Evolutionary conservation across 177 flowering plant genomes (phyloP), one percentile per base, ranked within the genome.

Genomic region (Vitis hybrid): DNA sequence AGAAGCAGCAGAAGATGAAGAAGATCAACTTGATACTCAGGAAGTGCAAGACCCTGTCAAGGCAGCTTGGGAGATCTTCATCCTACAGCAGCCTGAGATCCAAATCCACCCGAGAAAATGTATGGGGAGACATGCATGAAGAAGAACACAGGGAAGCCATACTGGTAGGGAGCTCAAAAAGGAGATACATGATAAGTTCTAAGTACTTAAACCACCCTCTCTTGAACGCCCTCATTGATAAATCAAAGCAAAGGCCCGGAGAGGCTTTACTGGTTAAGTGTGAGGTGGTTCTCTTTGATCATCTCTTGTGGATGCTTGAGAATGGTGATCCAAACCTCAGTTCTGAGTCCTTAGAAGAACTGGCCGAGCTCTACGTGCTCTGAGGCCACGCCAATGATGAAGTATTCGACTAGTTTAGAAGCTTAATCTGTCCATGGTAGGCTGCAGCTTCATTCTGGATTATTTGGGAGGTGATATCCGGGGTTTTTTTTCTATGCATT

Each of bases 251-350:
- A 1, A 72, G 61, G 52, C 13, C 64, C 1, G 79, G 77, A 3
- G 81, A 30, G 17, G 57, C 12, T 6, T 73, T 82, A 6, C 52
- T 74, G 18, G 84, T 88, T 32, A 84, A 78, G 46, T 90, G 97
- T 70, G 94, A 90, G 78, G 94, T 88, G 3, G 96, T 89, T 70
- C 70, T 91, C 11, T 88, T 89, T 51, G 96, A 91, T 55, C 96
- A 91, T 60, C 88, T 91, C 11, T 57, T 91, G 69, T 91, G 96
- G 96, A 87, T 91, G 96, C 82, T 91, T 52, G 87, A 89, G 52
- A 89, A 69, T 51, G 12, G 56, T 50, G 71, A 69, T 11, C 70
- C 70, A 7, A 27, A 59, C 50, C 64, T 60, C 64, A 27, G 48
- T 27, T 21, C 61, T 4, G 71, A 50, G 62, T 69, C 71, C 6